Evolutionary conservation across 176 grass and related monocot species (phyloP).

Genomic region (Phoenix roebelenii): DNA sequence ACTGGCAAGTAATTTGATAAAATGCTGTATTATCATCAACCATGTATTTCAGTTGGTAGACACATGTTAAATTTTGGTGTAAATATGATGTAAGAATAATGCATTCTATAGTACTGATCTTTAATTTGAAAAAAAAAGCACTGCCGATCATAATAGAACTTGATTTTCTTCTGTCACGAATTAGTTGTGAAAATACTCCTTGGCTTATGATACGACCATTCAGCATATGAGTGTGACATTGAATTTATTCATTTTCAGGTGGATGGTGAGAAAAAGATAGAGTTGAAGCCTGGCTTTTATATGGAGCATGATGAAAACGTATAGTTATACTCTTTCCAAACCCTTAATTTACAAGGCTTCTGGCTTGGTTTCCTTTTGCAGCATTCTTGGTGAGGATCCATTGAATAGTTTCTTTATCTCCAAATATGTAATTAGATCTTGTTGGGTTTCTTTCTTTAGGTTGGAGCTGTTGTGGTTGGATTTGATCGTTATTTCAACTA

Average conservation of each 20-base stretch:
- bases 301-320: conserved; percentile 97
- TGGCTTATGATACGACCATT: not conserved
- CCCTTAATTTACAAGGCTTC: not conserved
- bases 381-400: too few species aligned
- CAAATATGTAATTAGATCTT: not conserved
- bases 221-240: not conserved
- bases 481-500: conserved; percentile 97
- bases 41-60: too few species aligned
- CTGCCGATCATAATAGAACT: too few species aligned
- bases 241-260: conserved; percentile 24
- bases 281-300: conserved; percentile 82
- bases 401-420: too few species aligned
- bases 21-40: too few species aligned
- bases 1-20: too few species aligned
- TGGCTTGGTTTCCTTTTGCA: not conserved
- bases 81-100: too few species aligned
- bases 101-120: too few species aligned
- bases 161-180: too few species aligned
- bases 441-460: conserved; percentile 37
- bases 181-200: too few species aligned
- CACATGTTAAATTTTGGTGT: too few species aligned
- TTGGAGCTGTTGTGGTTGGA: conserved; percentile 94
- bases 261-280: conserved; percentile 91
- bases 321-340: conserved; percentile 17
- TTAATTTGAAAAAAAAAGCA: too few species aligned